Evolutionary conservation across 371 early-diverging fungal genomes (phyloP).

Genomic region (Actinomortierella wolfii): DNA sequence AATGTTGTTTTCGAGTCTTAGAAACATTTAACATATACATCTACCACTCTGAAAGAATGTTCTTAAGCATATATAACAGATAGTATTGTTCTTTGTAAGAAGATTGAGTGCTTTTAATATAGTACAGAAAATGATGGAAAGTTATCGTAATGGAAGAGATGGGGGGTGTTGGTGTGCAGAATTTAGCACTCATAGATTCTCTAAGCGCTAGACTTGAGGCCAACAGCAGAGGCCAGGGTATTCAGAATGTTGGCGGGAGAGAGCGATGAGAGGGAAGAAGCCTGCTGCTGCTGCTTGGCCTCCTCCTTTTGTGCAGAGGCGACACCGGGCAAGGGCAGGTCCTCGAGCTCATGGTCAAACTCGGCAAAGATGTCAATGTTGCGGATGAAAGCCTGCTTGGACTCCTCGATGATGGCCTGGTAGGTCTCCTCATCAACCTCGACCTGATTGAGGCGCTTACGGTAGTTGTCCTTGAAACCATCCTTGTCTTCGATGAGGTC

Average conservation of each 20-base stretch:
- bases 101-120: no score
- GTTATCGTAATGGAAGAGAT: no score
- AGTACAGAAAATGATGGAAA: no score
- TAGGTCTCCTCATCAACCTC: slow-evolving; percentile 42
- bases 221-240: slow-evolving; percentile 30
- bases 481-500: slow-evolving; percentile 54
- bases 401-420: slow-evolving; percentile 34
- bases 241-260: slow-evolving; percentile 25
- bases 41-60: no score
- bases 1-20: no score
- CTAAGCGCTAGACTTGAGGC: slow-evolving; percentile 30
- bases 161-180: no score
- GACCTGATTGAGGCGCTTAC: slow-evolving; percentile 57
- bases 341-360: slow-evolving; percentile 42
- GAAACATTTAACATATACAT: no score
- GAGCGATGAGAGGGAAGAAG: slow-evolving; percentile 14
- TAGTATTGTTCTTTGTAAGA: no score
- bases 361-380: slow-evolving; percentile 46
- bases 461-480: slow-evolving; percentile 63
- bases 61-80: no score
- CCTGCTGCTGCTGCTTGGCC: slow-evolving; percentile 33
- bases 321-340: slow-evolving; percentile 10
- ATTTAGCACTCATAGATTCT: no score
- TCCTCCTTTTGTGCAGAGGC: no score
- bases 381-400: slow-evolving; percentile 33